A percentile compares a stretch with the other conserved stretches of the same genome.
Conservation (phyloP, 495 filamentous ascomycete genomes). For the Neurospora sp. region DNA sequence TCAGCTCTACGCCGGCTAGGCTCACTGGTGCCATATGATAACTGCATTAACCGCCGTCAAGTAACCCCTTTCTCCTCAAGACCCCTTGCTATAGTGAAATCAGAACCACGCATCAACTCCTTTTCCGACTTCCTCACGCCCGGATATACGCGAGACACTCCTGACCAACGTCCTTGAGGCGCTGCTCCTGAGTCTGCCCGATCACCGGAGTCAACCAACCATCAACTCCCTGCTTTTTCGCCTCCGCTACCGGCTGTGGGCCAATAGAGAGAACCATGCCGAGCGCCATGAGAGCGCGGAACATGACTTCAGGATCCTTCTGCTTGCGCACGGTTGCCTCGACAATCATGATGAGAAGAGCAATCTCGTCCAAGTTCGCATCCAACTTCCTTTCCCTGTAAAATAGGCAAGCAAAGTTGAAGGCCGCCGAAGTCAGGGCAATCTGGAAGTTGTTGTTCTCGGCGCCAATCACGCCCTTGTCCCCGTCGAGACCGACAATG, state of each 20-base stretch:
- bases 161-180: constrained; percentile 45
- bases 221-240: constrained; percentile 33
- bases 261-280: constrained; percentile 61
- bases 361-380: constrained; percentile 3
- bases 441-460: constrained; percentile 74
- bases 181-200: constrained; percentile 38
- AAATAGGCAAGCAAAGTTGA: constrained; percentile 70
- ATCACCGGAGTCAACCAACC: constrained; percentile 31
- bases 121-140: not conserved
- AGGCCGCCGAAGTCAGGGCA: constrained; percentile 69
- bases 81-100: not conserved
- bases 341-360: constrained; percentile 36
- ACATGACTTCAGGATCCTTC: constrained; percentile 72
- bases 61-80: not conserved
- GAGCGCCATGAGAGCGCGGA: constrained; percentile 68
- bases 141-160: constrained; percentile 44
- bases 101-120: not conserved
- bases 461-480: constrained; percentile 35
- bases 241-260: constrained; percentile 35
- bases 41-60: not conserved
- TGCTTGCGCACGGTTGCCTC: constrained; percentile 50
- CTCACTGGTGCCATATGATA: not conserved
- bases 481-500: constrained; percentile 38
- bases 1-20: not conserved
- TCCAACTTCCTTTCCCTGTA: constrained; percentile 18